phyloP scores from a whole-genome alignment of 805 yeast genomes.

The Wickerhamomyces kurtzmanii region DNA sequence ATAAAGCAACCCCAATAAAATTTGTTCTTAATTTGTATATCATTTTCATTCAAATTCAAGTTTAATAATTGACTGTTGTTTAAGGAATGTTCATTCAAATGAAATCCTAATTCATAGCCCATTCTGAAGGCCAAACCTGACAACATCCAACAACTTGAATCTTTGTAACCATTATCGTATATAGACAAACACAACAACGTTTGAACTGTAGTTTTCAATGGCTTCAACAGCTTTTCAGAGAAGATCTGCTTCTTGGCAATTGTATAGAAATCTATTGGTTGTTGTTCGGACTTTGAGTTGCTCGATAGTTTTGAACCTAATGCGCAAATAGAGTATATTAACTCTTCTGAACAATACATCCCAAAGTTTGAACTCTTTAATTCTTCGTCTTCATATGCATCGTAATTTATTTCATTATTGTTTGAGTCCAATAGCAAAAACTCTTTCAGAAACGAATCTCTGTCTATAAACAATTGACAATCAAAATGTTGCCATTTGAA shows the following conservation, averaged over 20 bases:
- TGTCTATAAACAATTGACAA: neutral
- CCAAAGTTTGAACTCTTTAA: no score
- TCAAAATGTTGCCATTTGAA: neutral
- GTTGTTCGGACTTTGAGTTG: no score
- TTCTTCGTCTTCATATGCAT: no score
- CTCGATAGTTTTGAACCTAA: neutral
- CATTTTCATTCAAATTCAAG: no score
- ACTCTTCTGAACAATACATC: neutral
- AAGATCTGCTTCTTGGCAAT: neutral
- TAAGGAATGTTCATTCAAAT: no score
- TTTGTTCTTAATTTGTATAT: neutral
- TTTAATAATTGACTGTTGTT: no score
- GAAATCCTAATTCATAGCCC: neutral
- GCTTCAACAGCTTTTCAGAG: neutral
- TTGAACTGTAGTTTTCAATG: neutral
- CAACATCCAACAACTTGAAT: conserved; percentile 1
- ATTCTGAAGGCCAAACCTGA: neutral
- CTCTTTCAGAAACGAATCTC: neutral
- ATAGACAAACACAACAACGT: neutral
- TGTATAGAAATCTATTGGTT: neutral
- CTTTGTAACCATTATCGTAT: conserved; percentile 1
- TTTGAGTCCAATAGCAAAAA: no score
- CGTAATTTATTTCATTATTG: no score
- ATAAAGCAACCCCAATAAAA: neutral
- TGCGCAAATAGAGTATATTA: neutral